These are phyloP conservation scores for Ettlia oleoabundans DNA, from an alignment of 139 green algal species.

Conservation along the genomic window DNA sequence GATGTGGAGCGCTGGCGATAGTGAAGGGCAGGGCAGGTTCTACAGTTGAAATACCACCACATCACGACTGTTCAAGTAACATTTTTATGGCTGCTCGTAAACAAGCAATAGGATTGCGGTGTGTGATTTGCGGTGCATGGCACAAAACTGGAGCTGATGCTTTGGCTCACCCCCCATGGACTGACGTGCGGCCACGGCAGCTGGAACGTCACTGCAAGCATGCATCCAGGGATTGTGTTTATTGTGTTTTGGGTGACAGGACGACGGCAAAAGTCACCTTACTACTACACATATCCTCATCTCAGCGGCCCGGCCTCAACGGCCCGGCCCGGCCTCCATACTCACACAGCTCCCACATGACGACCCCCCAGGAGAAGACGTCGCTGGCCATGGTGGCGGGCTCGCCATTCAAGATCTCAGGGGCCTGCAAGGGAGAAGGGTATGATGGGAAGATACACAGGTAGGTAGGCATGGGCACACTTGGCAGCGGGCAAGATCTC, in stretches of 20 bases:
- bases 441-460: slow-evolving; percentile 17
- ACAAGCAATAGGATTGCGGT: too few relatives aligned
- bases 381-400: slow-evolving; percentile 53
- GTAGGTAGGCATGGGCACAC: not conserved
- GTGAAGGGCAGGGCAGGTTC: too few relatives aligned
- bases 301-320: not conserved
- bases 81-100: too few relatives aligned
- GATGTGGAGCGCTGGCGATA: too few relatives aligned
- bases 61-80: too few relatives aligned
- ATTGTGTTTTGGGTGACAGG: not conserved
- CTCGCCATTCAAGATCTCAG: slow-evolving; percentile 52
- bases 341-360: slow-evolving; percentile 58
- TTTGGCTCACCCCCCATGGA: not conserved
- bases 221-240: not conserved
- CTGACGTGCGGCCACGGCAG: slow-evolving; percentile 13
- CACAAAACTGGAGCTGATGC: not conserved
- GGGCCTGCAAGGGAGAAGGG: slow-evolving; percentile 52
- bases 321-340: too few relatives aligned
- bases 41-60: too few relatives aligned
- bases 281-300: not conserved
- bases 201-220: not conserved
- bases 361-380: slow-evolving; percentile 61
- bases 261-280: not conserved
- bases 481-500: not conserved
- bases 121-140: too few relatives aligned